A percentile compares a stretch with the other conserved stretches of the same genome.
phyloP scores from a whole-genome alignment of 2,329 filamentous ascomycete genomes.

The Talaromyces sp. region DNA sequence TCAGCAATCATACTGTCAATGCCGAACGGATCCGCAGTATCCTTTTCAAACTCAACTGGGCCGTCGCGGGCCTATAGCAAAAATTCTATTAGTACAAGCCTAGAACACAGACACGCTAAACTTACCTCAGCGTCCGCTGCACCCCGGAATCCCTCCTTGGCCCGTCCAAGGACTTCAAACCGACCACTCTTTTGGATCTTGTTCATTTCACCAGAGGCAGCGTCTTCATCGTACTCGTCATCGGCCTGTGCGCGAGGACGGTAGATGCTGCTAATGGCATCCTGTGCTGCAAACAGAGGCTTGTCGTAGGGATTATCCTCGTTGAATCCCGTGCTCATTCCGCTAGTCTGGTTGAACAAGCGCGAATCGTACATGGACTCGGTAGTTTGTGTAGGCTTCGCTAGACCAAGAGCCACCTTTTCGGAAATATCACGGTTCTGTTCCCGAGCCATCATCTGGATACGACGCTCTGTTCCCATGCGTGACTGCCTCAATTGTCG shows the following conservation, averaged over 20 bases:
- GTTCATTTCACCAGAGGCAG: conserved; percentile 76
- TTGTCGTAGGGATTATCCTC: conserved; percentile 98
- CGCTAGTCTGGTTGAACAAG: conserved; percentile 89
- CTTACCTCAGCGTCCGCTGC: conserved; percentile 71
- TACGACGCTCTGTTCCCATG: conserved; percentile 88
- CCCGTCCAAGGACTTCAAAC: conserved; percentile 84
- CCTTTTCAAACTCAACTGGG: conserved; percentile 95
- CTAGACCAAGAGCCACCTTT: conserved; percentile 89
- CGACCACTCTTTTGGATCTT: conserved; percentile 80
- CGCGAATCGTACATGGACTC: conserved; percentile 97
- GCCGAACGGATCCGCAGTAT: conserved; percentile 80
- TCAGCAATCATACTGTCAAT: conserved; percentile 92
- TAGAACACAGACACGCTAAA: neutral
- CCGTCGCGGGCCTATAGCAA: conserved; percentile 67
- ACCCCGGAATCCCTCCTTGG: conserved; percentile 82
- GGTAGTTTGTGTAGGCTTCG: conserved; percentile 86
- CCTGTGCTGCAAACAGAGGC: conserved; percentile 90
- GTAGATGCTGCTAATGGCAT: conserved; percentile 93
- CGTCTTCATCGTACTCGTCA: conserved; percentile 73
- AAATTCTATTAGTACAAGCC: conserved; percentile 2
- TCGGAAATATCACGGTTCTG: conserved; percentile 97
- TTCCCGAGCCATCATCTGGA: conserved; percentile 90
- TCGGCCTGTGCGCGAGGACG: conserved; percentile 69
- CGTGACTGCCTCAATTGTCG: conserved; percentile 86
- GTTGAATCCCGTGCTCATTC: conserved; percentile 89